Evolutionary conservation across 2,329 filamentous ascomycete genomes (phyloP), one percentile per base, ranked within the genome.

Genomic region (Xylogone sp.): DNA sequence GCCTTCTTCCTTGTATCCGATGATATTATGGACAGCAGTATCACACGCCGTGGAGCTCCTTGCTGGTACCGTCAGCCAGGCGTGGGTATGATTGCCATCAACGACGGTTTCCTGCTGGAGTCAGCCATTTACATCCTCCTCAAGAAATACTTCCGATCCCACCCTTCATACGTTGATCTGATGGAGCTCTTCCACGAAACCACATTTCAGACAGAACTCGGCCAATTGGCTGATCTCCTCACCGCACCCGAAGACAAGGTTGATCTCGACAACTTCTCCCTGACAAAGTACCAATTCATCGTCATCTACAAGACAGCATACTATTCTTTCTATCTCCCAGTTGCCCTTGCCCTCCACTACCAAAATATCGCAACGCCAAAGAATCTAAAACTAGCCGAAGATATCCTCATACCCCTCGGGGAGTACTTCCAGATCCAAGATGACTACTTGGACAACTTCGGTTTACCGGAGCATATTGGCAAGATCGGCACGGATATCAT

Each of bases 401-500:
- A 92, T 60, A 97, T 99, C 67, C 84, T 99, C 54, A 96, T 99
- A 59, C 92, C 93, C 20, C 88, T 97, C 70, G 94, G 94, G 67
- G 92, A 97, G 76, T 99, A 99, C 79, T 99, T 99, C 82, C 94
- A 99, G 75, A 83, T 96, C 58, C 94, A 99, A 74, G 94, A 99
- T 71, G 94, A 99, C 77, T 99, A 94, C 76, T 88, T 99, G 49
- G 94, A 99, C 79, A 96, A 95, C 75, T 99, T 94, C 67, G 94
- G 93, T 63, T 86, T 93, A 62, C 91, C 94, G 39, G 84, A 90
- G 65, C 83, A 91, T 66, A 94, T 99, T 69, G 94, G 94, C 72
- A 99, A 99, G 83, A 96, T 97, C 59, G 94, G 94, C 60, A 99
- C 94, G 54, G 94, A 99, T 67, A 99, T 99, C 71, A 86, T 92